Percentiles rank a stretch among this genome's conserved stretches.
Conservation (phyloP, 768 basidiomycete genomes). For the Tylopilus felleus region DNA sequence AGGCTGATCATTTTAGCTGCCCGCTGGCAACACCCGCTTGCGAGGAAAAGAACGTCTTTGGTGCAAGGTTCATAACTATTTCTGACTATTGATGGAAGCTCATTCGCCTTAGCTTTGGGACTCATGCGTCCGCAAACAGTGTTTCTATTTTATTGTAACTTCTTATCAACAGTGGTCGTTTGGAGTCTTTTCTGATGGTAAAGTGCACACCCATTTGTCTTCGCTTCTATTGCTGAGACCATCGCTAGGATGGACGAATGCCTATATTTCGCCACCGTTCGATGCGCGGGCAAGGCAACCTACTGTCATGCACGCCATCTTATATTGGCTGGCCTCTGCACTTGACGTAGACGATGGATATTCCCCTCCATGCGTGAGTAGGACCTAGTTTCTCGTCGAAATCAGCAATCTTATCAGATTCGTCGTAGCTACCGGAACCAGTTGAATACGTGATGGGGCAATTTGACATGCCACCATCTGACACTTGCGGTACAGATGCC, state of each 20-base stretch:
- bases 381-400: neutral
- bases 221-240: neutral
- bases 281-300: conserved; percentile 40
- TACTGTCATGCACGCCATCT: conserved; percentile 48
- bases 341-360: conserved; percentile 32
- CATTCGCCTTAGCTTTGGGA: conserved; percentile 44
- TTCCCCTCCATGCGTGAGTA: conserved; percentile 23
- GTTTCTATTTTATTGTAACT: conserved; percentile 56
- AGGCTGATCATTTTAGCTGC: conserved; percentile 20
- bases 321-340: conserved; percentile 59
- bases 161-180: conserved; percentile 62
- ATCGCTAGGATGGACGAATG: conserved; percentile 49
- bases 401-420: neutral
- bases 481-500: conserved; percentile 12
- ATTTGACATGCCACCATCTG: conserved; percentile 24
- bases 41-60: conserved; percentile 53
- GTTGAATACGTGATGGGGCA: conserved; percentile 30
- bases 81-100: conserved; percentile 3
- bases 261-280: conserved; percentile 48
- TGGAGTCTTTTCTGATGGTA: conserved; percentile 58
- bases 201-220: neutral
- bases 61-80: conserved; percentile 47
- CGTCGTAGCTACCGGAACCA: conserved; percentile 29
- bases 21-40: conserved; percentile 38
- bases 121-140: conserved; percentile 44